Base-by-base conservation (phyloP, 495 filamentous ascomycete species). In the Podospora didyma region DNA sequence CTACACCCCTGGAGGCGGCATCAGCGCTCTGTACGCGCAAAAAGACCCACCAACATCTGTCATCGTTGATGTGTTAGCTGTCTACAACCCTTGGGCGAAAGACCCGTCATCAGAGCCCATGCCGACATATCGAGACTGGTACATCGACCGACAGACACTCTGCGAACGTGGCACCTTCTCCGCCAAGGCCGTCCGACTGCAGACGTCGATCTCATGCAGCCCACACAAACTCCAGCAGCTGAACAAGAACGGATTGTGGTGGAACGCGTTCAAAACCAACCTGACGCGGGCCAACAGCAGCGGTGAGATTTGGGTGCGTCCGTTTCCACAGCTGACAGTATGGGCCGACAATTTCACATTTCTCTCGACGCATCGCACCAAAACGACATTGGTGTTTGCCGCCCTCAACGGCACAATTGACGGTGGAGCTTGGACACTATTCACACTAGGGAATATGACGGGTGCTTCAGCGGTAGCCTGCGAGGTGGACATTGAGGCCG, bases 341-440 rank as follows among this genome's bases (percentile, higher is more conserved):
- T 70, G 61, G 63, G 61, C 55, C 17, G 58, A 70, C 49, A 21
- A 56, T 22, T 68, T 66, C 28, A 45, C 54, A 22, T 68, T 70
- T 34, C 47, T 57, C 10, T 58, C 61, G 1, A 16, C 51, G 5
- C 39, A 51, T 9, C 53, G 52, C 26, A 68, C 65, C 23, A 35
- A 35, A 7, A 56, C 68, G 7, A 70, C 65, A 0, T 51, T 70
- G 12, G 44, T 70, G 14, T 68, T 70, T 28, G 65, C 65, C 42
- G 65, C 68, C 2, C 51, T 70, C 44, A 68, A 70, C 56, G 68
- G 68, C 1, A 62, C 59, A 2, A 70, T 70, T 22, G 57, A 64
- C 4, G 61, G 63, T 12, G 65, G 68, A 21, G 19, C 14, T 14
- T 31, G 37, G 16, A 57, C 61, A 12, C 35, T 47, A 1, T 21